These are phyloP conservation scores for Kitagawia praeruptora DNA, from an alignment of 129 eudicot genomes.

Conservation along the genomic window DNA sequence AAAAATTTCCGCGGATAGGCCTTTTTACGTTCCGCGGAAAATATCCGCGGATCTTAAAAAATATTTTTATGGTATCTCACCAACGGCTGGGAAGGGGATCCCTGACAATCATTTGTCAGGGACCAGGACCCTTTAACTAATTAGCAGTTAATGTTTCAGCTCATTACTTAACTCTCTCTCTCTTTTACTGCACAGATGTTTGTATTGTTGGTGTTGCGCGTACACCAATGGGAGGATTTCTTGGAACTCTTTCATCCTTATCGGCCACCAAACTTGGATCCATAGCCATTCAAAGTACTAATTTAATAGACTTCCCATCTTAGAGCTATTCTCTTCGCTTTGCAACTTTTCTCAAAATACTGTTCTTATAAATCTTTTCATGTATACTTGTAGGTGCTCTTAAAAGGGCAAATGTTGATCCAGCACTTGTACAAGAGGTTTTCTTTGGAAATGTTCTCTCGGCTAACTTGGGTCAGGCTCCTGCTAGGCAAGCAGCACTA, in stretches of 20 bases:
- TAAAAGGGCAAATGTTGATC: constrained; percentile 86
- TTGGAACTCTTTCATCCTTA: constrained; percentile 78
- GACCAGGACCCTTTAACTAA: too few relatives aligned
- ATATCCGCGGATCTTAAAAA: too few relatives aligned
- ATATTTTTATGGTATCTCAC: too few relatives aligned
- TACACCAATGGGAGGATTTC: constrained; percentile 93
- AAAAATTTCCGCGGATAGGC: too few relatives aligned
- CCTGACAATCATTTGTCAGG: too few relatives aligned
- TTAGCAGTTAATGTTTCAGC: not conserved
- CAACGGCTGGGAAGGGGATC: too few relatives aligned
- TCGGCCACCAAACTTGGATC: constrained; percentile 96
- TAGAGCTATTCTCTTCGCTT: not conserved
- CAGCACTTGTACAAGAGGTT: constrained; percentile 92
- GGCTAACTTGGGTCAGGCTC: constrained; percentile 98
- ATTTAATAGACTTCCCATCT: constrained; percentile 7
- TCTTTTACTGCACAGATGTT: constrained; percentile 50
- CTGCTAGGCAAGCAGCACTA: constrained; percentile 95
- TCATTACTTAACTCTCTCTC: constrained; percentile 2
- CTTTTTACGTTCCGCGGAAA: too few relatives aligned
- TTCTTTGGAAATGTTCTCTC: constrained; percentile 93
- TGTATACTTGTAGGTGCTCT: constrained; percentile 58
- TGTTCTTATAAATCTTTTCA: not conserved
- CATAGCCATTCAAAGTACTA: constrained; percentile 77
- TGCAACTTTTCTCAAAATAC: not conserved
- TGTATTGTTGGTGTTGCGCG: constrained; percentile 98